Base-by-base conservation (phyloP, 2,329 filamentous ascomycete genomes). In the Hypoxylon sp. region DNA sequence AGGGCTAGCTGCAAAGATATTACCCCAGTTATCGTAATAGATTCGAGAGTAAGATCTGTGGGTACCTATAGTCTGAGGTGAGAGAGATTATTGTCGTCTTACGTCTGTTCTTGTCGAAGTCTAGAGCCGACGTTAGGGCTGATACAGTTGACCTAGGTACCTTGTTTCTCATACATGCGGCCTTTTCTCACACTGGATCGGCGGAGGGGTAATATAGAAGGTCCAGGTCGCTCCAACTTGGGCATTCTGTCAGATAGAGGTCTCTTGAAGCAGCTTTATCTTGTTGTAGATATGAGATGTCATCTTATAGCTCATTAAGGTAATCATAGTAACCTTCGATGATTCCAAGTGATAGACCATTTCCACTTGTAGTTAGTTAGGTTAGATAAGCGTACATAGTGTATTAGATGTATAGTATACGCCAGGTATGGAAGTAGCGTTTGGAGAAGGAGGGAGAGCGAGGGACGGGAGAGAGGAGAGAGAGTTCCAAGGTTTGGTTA, bases 61-160 rank as follows among this genome's bases (percentile, higher is more conserved):
- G 40, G 30, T 24, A n/a, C n/a, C n/a, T n/a, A 20, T 51, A 53
- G 45, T 65, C 65, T 65, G 61, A 65, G 59, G 65, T 65, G 52
- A 67, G 61, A 61, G 26, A 33, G 4, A 20, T 33, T 8, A 4
- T 40, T 56, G 22, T 48, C 24, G 22, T 60, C 51, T 60, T 60
- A 63, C 24, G 20, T 11, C 26, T 36, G 53, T 20, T 63, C 51
- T 59, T 63, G 63, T 64, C 54, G 45, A 63, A 38, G 44, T 2
- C 9, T 24, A 48, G 16, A 52, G 12, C 24, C 14, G 24, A 58
- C 14, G 32, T 48, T 57, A 52, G 56, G 52, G 62, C 46, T 65
- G 52, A 57, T 53, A 40, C 14, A 28, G 26, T 16, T 18, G n/a
- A 8, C 42, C n/a, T n/a, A n/a, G n/a, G n/a, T n/a, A n/a, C n/a